Conservation (phyloP, 78 protist genomes). For the Cavenderia fasciculata region DNA sequence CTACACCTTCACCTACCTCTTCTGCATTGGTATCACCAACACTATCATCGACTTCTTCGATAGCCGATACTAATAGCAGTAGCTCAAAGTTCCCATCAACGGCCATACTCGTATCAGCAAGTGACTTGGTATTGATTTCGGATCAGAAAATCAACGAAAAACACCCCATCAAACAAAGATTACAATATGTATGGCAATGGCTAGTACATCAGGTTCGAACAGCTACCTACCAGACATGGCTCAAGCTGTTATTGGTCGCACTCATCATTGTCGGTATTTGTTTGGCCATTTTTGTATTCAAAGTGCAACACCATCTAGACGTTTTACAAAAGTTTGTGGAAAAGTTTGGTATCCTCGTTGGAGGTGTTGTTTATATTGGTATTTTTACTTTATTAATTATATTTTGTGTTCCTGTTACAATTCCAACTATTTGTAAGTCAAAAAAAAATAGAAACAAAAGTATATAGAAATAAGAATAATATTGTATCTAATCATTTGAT, state of each 20-base stretch:
- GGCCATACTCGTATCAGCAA: too few species aligned
- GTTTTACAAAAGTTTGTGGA: constrained; percentile 32
- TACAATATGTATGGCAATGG: constrained; percentile 16
- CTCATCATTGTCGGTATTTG: constrained; percentile 5
- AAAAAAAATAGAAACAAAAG: too few species aligned
- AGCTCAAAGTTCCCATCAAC: too few species aligned
- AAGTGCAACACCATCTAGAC: constrained; percentile 47
- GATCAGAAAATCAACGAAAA: too few species aligned
- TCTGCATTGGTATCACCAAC: too few species aligned
- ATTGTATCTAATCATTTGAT: neutral
- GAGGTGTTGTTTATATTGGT: constrained; percentile 51
- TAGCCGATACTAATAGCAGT: too few species aligned
- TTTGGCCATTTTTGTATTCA: constrained; percentile 54
- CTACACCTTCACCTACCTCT: too few species aligned
- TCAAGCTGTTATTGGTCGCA: neutral
- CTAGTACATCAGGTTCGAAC: neutral
- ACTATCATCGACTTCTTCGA: too few species aligned
- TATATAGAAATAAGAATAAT: too few species aligned
- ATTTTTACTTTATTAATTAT: constrained; percentile 21
- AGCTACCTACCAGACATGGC: constrained; percentile 33
- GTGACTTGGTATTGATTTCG: too few species aligned
- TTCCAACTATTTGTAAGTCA: constrained; percentile 71
- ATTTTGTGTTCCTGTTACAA: constrained; percentile 61
- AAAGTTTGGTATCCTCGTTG: neutral
- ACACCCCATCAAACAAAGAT: constrained; percentile 41